Conservation (phyloP, 257 asterid species). For the Solanum chilense region DNA sequence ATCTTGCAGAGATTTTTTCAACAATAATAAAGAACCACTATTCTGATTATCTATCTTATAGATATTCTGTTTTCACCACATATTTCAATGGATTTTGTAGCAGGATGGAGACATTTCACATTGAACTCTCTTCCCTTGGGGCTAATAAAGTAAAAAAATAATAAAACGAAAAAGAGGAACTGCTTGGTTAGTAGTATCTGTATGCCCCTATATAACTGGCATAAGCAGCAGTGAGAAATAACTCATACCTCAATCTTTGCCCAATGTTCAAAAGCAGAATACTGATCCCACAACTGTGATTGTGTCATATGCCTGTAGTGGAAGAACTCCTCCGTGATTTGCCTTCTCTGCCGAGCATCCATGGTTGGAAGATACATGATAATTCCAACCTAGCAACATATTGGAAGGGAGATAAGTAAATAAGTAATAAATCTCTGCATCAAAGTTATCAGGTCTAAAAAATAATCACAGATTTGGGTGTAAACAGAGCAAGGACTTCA, state of each 20-base stretch:
- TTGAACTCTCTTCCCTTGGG: not conserved
- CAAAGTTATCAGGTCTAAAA: not conserved
- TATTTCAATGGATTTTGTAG: not conserved
- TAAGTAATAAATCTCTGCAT: not conserved
- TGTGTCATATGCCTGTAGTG: conserved; percentile 71
- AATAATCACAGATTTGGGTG: not conserved
- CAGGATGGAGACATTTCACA: not conserved
- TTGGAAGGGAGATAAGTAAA: not conserved
- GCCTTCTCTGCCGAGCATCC: conserved; percentile 80
- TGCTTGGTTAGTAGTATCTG: not conserved
- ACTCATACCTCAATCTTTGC: conserved; percentile 86
- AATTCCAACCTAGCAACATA: conserved; percentile 67
- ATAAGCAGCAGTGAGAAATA: not conserved
- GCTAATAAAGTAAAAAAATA: not conserved
- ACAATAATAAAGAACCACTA: not conserved
- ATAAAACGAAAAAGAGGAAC: not conserved
- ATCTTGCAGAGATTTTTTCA: not conserved
- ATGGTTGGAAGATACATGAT: conserved; percentile 94
- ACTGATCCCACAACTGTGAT: conserved; percentile 63
- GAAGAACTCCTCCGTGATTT: conserved; percentile 83
- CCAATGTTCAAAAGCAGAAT: conserved; percentile 90
- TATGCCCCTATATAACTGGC: not conserved
- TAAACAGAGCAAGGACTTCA: not conserved
- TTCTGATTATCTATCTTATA: not conserved
- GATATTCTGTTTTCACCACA: not conserved